Conservation (phyloP, 2,329 filamentous ascomycete genomes). For the Trichoderma semiorbis region DNA sequence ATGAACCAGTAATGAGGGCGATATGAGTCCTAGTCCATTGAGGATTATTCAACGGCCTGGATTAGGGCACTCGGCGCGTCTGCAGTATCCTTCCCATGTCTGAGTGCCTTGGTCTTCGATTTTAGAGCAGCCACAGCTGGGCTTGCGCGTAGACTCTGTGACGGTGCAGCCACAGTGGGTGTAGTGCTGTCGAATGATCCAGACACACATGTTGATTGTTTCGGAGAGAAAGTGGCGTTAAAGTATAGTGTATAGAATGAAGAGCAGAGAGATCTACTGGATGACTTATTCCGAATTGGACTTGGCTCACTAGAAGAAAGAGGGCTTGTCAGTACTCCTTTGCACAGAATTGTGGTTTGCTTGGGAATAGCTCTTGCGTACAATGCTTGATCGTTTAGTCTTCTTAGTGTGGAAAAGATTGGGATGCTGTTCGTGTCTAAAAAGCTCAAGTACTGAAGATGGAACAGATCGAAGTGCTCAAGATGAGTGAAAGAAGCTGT, state of each 20-base stretch:
- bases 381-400: background rate
- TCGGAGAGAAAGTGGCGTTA: background rate
- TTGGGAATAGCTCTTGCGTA: background rate
- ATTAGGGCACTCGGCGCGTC: conserved; percentile 31
- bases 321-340: background rate
- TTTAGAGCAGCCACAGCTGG: conserved; percentile 29
- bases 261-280: background rate
- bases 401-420: background rate
- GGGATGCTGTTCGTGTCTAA: background rate
- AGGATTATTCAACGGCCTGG: conserved; percentile 22
- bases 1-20: background rate
- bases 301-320: background rate
- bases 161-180: conserved; percentile 32
- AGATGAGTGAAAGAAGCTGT: background rate
- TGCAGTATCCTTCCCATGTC: conserved; percentile 34
- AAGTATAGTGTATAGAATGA: background rate
- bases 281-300: background rate
- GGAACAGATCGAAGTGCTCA: background rate
- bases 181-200: conserved; percentile 32
- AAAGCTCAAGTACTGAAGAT: background rate
- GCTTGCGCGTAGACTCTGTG: conserved; percentile 26
- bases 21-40: background rate
- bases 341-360: background rate
- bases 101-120: conserved; percentile 29
- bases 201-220: conserved; percentile 33